These are phyloP conservation scores for Pisolithus sp. DNA, from an alignment of 768 basidiomycete species.

Conservation along the genomic window DNA sequence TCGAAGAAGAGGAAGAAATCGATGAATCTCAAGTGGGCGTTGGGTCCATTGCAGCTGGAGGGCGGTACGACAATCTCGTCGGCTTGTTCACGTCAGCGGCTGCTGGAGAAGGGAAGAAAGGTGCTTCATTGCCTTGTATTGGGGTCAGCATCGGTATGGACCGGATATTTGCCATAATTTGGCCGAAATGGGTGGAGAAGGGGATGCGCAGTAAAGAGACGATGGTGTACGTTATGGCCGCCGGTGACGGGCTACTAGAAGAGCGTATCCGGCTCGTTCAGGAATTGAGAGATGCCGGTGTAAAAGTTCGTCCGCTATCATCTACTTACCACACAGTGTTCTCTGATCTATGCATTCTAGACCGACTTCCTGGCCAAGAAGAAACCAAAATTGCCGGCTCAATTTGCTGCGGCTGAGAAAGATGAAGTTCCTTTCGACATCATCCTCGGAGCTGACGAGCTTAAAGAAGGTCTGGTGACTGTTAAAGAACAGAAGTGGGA, in stretches of 20 bases:
- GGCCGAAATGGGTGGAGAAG: slow-evolving; percentile 78
- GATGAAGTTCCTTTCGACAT: slow-evolving; percentile 92
- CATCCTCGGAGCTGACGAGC: slow-evolving; percentile 84
- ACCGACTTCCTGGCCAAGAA: slow-evolving; percentile 89
- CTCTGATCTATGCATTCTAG: slow-evolving; percentile 32
- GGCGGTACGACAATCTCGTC: slow-evolving; percentile 93
- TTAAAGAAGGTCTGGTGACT: slow-evolving; percentile 75
- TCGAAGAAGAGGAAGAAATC: slow-evolving; percentile 69
- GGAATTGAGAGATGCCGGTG: slow-evolving; percentile 77
- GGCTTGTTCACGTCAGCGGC: slow-evolving; percentile 85
- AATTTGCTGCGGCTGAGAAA: slow-evolving; percentile 86
- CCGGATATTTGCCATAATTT: slow-evolving; percentile 84
- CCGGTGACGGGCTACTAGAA: slow-evolving; percentile 81
- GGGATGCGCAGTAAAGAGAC: slow-evolving; percentile 85
- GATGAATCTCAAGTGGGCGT: slow-evolving; percentile 94
- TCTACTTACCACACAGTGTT: not conserved
- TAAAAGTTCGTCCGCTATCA: slow-evolving; percentile 57
- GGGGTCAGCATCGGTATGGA: slow-evolving; percentile 93
- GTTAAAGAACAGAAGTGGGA: slow-evolving; percentile 92
- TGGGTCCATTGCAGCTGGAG: slow-evolving; percentile 98
- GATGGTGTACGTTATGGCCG: slow-evolving; percentile 88
- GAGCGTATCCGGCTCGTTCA: slow-evolving; percentile 79
- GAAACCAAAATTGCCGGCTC: slow-evolving; percentile 82
- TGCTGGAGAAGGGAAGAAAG: slow-evolving; percentile 66
- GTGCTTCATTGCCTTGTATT: slow-evolving; percentile 72